phyloP scores from a whole-genome alignment of 176 grass and related monocot species.

The Paspalum vaginatum region DNA sequence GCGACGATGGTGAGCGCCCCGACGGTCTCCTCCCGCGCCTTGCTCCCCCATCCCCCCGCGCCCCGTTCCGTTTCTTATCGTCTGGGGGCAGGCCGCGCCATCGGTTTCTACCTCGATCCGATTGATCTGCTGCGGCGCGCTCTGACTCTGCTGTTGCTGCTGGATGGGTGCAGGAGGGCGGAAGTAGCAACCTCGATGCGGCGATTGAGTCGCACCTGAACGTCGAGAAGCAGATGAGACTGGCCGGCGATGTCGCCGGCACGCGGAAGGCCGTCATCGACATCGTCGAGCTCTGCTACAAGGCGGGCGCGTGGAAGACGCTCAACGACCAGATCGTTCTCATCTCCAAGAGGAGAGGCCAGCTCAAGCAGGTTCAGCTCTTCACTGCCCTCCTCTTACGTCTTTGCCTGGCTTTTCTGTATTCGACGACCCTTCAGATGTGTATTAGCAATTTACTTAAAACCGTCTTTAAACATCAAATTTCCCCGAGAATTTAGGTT shows the following conservation, averaged over 20 bases:
- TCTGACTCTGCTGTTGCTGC: background rate
- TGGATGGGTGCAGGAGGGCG: slow-evolving; percentile 56
- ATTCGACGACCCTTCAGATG: background rate
- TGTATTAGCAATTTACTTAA: background rate
- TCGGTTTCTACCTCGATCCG: slow-evolving; percentile 34
- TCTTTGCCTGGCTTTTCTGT: background rate
- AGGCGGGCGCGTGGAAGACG: slow-evolving; percentile 87
- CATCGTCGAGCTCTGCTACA: slow-evolving; percentile 93
- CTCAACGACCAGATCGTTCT: slow-evolving; percentile 95
- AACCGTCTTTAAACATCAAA: background rate
- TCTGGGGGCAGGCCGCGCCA: background rate
- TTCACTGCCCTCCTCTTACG: background rate
- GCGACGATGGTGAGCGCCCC: slow-evolving; percentile 42
- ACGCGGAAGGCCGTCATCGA: slow-evolving; percentile 87
- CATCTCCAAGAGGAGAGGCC: slow-evolving; percentile 90
- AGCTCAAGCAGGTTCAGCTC: slow-evolving; percentile 82
- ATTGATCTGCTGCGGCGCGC: background rate
- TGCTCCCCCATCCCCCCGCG: background rate
- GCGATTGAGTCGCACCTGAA: slow-evolving; percentile 85
- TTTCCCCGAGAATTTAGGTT: background rate
- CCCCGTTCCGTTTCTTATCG: background rate
- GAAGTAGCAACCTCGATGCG: slow-evolving; percentile 65
- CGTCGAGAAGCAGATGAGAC: slow-evolving; percentile 92
- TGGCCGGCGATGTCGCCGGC: slow-evolving; percentile 80
- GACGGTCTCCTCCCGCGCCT: background rate